Conservation (phyloP, 208 protist species). For the Leishmania martiniquensis region DNA sequence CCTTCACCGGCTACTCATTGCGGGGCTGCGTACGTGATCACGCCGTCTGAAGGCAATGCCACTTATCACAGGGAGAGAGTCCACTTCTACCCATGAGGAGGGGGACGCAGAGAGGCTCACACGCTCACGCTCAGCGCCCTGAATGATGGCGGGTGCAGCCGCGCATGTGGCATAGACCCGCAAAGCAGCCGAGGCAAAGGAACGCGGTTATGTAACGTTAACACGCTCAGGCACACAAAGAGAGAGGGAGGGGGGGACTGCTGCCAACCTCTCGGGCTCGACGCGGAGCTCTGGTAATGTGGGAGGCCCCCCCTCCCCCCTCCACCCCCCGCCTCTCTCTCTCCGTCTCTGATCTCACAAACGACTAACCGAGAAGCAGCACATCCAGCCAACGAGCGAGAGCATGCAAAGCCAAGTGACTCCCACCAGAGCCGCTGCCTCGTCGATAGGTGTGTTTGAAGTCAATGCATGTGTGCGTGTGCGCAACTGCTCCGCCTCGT, state of each 20-base stretch:
- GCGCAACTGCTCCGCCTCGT: background rate
- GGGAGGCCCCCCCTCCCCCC: background rate
- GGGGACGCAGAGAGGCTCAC: background rate
- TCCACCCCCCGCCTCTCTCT: background rate
- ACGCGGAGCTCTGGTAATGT: background rate
- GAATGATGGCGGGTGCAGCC: background rate
- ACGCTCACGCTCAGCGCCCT: background rate
- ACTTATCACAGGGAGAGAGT: background rate
- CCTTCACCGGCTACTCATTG: background rate
- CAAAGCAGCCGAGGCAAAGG: background rate
- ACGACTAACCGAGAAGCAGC: background rate
- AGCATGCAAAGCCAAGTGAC: background rate
- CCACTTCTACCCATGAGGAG: background rate
- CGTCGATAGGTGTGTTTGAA: background rate
- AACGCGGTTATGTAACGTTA: background rate
- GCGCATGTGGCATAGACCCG: background rate
- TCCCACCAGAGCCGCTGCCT: background rate
- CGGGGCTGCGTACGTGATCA: background rate
- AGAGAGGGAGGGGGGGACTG: background rate
- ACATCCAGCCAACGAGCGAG: background rate
- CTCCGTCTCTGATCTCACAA: background rate
- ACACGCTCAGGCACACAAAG: too few relatives aligned
- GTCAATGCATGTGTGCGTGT: background rate
- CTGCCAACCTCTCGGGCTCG: background rate
- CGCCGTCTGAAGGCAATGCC: background rate